Conservation (phyloP, 176 grass and related monocot genomes). For the Alopecurus myosuroides region DNA sequence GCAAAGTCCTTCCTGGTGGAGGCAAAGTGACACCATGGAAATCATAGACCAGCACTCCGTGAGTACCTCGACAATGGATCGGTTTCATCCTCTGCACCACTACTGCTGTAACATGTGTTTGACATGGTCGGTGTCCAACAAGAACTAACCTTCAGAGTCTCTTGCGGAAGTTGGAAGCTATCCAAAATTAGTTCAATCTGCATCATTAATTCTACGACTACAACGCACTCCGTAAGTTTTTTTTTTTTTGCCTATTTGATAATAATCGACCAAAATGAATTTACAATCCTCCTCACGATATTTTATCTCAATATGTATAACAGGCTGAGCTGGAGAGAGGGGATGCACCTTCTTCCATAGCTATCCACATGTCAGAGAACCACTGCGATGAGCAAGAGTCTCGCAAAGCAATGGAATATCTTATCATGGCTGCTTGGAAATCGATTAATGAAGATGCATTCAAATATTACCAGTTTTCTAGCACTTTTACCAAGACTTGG, state of each 20-base stretch:
- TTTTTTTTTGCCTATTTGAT: too few relatives aligned
- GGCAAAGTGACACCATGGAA: constrained; percentile 35
- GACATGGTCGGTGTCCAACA: not conserved
- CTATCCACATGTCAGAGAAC: constrained; percentile 35
- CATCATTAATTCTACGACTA: constrained; percentile 19
- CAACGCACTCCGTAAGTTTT: constrained; percentile 28
- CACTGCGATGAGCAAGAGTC: constrained; percentile 9
- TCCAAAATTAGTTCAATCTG: constrained; percentile 14
- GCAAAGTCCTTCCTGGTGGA: constrained; percentile 30
- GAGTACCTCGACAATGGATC: constrained; percentile 47
- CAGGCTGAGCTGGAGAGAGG: constrained; percentile 43
- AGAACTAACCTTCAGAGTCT: not conserved
- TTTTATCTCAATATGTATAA: not conserved
- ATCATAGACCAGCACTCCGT: not conserved
- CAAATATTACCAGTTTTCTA: not conserved
- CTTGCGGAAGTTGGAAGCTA: constrained; percentile 9
- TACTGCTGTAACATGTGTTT: constrained; percentile 16
- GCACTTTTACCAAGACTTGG: not conserved
- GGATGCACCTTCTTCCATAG: constrained; percentile 42
- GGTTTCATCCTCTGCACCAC: constrained; percentile 7
- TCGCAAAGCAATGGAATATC: constrained; percentile 12
- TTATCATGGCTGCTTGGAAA: constrained; percentile 24
- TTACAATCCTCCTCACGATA: too few relatives aligned
- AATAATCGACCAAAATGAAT: too few relatives aligned
- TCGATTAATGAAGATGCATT: constrained; percentile 33